These are phyloP conservation scores for Zygoascus ofunaensis DNA, from an alignment of 805 yeast species.

Conservation along the genomic window DNA sequence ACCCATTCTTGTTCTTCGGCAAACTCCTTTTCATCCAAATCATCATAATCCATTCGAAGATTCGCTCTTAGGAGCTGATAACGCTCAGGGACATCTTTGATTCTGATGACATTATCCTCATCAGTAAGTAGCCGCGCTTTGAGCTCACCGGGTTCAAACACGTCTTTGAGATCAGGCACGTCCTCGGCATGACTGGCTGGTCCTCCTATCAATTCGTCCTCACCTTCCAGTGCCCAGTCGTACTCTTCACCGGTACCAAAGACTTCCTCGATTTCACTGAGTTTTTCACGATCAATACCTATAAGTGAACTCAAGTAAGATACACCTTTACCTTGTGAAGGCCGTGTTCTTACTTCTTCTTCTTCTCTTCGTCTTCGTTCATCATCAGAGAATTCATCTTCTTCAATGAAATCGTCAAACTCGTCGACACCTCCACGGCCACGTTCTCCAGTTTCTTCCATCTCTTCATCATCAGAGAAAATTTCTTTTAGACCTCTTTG, in stretches of 20 bases:
- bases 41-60: constrained; percentile 51
- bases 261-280: constrained; percentile 87
- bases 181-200: constrained; percentile 31
- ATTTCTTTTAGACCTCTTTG: constrained; percentile 42
- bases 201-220: constrained; percentile 43
- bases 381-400: constrained; percentile 90
- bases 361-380: constrained; percentile 52
- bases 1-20: constrained; percentile 74
- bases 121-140: constrained; percentile 86
- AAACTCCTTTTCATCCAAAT: constrained; percentile 57
- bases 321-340: constrained; percentile 11
- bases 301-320: constrained; percentile 24
- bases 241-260: constrained; percentile 97
- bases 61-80: constrained; percentile 67
- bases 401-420: constrained; percentile 94
- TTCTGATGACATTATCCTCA: constrained; percentile 79
- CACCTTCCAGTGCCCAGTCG: constrained; percentile 96
- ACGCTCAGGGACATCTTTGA: constrained; percentile 86
- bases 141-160: constrained; percentile 89
- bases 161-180: constrained; percentile 63
- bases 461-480: constrained; percentile 49
- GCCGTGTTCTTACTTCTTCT: constrained; percentile 34
- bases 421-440: constrained; percentile 37
- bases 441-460: constrained; percentile 26
- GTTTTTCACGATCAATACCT: constrained; percentile 76